Evolutionary conservation across 2,329 filamentous ascomycete species (phyloP).

Genomic region (Ophiostoma sp.): DNA sequence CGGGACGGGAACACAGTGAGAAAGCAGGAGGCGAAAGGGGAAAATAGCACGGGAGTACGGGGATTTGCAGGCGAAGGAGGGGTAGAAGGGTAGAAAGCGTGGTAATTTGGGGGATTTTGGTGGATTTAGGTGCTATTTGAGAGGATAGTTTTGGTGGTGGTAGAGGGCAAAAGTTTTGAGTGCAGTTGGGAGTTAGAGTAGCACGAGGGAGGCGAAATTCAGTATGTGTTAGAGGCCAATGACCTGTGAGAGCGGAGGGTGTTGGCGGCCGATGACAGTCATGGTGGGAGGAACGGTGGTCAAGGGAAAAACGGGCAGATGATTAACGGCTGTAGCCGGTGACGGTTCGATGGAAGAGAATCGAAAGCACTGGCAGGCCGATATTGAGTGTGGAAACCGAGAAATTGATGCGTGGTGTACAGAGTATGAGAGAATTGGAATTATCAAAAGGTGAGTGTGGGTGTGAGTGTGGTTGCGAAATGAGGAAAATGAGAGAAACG

Average conservation of each 20-base stretch:
- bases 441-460: background rate
- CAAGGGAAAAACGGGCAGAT: background rate
- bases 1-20: background rate
- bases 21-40: constrained; percentile 21
- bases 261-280: constrained; percentile 24
- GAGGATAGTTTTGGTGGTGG: background rate
- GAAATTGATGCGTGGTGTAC: background rate
- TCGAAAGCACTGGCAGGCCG: background rate
- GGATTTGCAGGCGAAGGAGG: constrained; percentile 11
- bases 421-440: background rate
- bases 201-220: constrained; percentile 9
- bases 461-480: background rate
- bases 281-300: constrained; percentile 20
- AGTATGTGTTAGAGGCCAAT: constrained; percentile 28
- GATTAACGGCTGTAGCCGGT: constrained; percentile 2
- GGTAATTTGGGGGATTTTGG: background rate
- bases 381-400: background rate
- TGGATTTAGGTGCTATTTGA: background rate
- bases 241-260: constrained; percentile 23
- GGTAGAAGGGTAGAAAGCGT: constrained; percentile 4
- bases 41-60: background rate
- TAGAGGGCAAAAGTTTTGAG: background rate
- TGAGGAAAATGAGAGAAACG: background rate
- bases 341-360: background rate
- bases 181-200: background rate